These are phyloP conservation scores for Fusarium keratoplasticum DNA, from an alignment of 2,329 filamentous ascomycete genomes.

Conservation along the genomic window DNA sequence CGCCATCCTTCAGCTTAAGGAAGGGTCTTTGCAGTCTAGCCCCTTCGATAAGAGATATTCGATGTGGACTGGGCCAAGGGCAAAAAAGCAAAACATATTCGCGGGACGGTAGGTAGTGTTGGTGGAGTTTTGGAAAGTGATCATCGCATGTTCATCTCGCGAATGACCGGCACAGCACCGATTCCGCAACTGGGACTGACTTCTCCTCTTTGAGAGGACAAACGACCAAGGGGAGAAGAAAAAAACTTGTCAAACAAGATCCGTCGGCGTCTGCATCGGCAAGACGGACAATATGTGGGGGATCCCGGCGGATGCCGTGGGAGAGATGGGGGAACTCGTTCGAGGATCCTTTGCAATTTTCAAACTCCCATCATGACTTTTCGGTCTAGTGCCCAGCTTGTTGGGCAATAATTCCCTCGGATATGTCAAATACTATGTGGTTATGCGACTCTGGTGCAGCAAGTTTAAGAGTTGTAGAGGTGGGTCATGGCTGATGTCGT, in stretches of 20 bases:
- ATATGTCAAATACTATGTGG: neutral
- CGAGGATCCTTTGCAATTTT: conserved; percentile 6
- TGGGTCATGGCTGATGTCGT: conserved; percentile 13
- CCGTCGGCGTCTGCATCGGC: neutral
- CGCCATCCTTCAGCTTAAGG: neutral
- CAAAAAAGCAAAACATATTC: neutral
- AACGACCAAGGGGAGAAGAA: neutral
- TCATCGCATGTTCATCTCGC: conserved; percentile 28
- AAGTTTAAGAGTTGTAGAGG: neutral
- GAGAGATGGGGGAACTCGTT: neutral
- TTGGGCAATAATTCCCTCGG: neutral
- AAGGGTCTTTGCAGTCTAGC: no score
- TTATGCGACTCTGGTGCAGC: neutral
- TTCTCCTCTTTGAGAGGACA: neutral
- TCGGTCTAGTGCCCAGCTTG: neutral
- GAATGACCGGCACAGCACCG: conserved; percentile 1
- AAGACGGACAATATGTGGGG: neutral
- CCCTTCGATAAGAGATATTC: neutral
- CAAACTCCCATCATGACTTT: neutral
- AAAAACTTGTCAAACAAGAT: neutral
- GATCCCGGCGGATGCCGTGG: neutral
- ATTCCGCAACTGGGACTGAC: neutral
- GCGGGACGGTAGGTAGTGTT: neutral
- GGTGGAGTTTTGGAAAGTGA: conserved; percentile 2
- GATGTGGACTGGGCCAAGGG: neutral